Base-by-base conservation (phyloP, 1,139 yeast genomes). In the Kurtzmaniella quercitrusa region DNA sequence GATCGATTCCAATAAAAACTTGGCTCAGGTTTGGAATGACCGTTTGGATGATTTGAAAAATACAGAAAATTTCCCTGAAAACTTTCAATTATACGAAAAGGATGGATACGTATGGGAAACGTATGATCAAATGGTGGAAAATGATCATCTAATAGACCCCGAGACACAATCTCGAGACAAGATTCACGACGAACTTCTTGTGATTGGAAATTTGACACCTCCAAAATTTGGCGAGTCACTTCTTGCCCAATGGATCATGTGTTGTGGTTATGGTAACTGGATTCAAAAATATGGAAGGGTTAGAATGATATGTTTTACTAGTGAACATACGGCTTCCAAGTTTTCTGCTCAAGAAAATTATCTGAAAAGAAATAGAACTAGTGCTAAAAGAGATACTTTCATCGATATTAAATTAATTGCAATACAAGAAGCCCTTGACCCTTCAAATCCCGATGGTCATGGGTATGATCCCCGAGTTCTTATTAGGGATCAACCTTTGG, bases 211-310 rank as follows among this genome's bases (percentile, higher is more conserved):
- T 56, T 67, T 86, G 39, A 69, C 87, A 0, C 70, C 74, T 12
- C 46, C 59, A 28, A 54, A 54, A 33, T 61, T 67, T 21, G 88
- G 88, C 5, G 95, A 86, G 57, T 78, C 84, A 38, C 69, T 87
- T 20, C 61, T 84, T 33, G 84, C 87, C 39, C 96, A 88, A 63
- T 86, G 91, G 81, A 60, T 86, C 26, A 74, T 74, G 52, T 86
- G 95, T 58, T 67, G 84, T 36, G 80, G 78, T 1, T 75, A 83
- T 56, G 71, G 76, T 40, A 86, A 85, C 54, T 88, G 96, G 96
- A 59, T 87, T 14, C 85, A 82, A 51, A 68, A 71, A 49, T 85
- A 75, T 57, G 96, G 96, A 0, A 69, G 85, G 42, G 88, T 86
- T 2, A 66, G 86, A 45, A 78, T 86, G 82, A 62, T 88, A 15